Conservation (phyloP, 2,329 filamentous ascomycete genomes). For the Chrysoporthe cubensis region DNA sequence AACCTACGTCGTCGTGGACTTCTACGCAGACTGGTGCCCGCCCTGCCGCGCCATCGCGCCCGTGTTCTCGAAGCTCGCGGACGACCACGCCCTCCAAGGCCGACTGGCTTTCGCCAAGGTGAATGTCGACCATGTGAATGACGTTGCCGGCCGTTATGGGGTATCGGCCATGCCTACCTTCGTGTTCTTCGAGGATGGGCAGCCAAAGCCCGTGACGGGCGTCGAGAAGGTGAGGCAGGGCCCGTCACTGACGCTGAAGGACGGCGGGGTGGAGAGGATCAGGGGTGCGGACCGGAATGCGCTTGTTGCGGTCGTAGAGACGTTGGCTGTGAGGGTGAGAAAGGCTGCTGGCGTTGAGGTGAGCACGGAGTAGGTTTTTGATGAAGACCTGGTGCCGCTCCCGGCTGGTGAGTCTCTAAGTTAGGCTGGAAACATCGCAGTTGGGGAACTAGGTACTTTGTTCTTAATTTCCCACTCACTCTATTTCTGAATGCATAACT, state of each 20-base stretch:
- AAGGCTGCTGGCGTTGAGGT: conserved; percentile 15
- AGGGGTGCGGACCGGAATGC: conserved; percentile 40
- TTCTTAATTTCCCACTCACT: neutral
- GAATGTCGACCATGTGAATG: conserved; percentile 57
- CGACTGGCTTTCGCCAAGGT: conserved; percentile 57
- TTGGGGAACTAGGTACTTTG: neutral
- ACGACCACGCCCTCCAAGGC: conserved; percentile 40
- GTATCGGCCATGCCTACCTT: conserved; percentile 61
- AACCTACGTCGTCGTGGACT: conserved; percentile 51
- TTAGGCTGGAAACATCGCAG: neutral
- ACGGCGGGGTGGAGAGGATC: conserved; percentile 35
- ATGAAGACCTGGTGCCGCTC: neutral
- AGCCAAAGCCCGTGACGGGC: conserved; percentile 39
- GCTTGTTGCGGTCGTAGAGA: conserved; percentile 36
- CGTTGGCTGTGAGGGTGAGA: conserved; percentile 23
- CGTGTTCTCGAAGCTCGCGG: conserved; percentile 49
- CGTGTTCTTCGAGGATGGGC: conserved; percentile 57
- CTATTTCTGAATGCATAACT: neutral
- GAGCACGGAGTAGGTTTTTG: neutral
- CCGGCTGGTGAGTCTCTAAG: neutral
- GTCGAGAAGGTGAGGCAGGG: conserved; percentile 32
- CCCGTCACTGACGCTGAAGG: conserved; percentile 19
- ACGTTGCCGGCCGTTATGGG: conserved; percentile 51
- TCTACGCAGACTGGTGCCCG: conserved; percentile 56
- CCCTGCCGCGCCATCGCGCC: conserved; percentile 55